phyloP scores from a whole-genome alignment of 2,329 filamentous ascomycete species.

The Gyromitra esculenta region DNA sequence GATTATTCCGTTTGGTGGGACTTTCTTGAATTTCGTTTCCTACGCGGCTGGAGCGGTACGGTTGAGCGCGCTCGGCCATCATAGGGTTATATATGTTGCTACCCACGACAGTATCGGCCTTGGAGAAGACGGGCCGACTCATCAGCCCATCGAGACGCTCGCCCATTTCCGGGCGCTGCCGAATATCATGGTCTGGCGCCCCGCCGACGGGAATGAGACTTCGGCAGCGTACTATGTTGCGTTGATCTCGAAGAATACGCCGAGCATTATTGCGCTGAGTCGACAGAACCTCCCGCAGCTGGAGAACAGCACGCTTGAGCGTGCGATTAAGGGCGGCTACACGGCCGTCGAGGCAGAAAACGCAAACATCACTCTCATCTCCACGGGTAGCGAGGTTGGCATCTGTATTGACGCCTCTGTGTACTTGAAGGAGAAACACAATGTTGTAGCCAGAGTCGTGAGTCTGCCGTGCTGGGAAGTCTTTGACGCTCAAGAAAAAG shows the following conservation, averaged over 20 bases:
- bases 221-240: constrained; percentile 97
- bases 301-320: constrained; percentile 88
- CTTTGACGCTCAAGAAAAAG: constrained; percentile 92
- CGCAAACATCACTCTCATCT: constrained; percentile 87
- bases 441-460: constrained; percentile 87
- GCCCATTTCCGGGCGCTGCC: constrained; percentile 98
- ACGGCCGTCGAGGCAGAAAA: constrained; percentile 83
- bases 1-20: constrained; percentile 90
- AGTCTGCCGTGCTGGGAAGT: constrained; percentile 97
- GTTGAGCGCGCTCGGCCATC: constrained; percentile 88
- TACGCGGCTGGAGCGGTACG: constrained; percentile 96
- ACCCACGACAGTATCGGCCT: constrained; percentile 96
- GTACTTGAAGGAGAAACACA: constrained; percentile 86
- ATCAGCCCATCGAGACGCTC: constrained; percentile 98
- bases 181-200: constrained; percentile 98
- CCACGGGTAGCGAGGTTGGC: constrained; percentile 94
- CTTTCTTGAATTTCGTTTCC: constrained; percentile 99
- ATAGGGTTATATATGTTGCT: constrained; percentile 92
- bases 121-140: constrained; percentile 96
- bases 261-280: constrained; percentile 91
- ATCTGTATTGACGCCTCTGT: constrained; percentile 93
- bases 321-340: constrained; percentile 94
- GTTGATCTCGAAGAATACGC: constrained; percentile 86
- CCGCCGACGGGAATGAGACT: constrained; percentile 76
- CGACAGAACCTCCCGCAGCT: constrained; percentile 98